Evolutionary conservation across 2,329 filamentous ascomycete genomes (phyloP).

Genomic region (Talaromyces pinophilus): DNA sequence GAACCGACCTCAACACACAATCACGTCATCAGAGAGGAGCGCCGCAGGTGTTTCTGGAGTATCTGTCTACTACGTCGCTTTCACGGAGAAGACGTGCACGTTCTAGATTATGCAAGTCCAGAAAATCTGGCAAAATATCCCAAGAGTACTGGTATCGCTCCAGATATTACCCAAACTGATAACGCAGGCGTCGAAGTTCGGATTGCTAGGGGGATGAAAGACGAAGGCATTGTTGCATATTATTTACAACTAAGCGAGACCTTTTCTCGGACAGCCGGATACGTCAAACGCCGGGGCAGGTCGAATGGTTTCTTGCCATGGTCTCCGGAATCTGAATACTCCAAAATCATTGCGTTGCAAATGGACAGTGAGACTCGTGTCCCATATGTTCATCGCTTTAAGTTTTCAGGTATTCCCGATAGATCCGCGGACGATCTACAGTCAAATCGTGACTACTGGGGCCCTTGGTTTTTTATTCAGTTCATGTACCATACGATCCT

Average conservation of each 20-base stretch:
- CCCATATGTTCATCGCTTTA: constrained; percentile 54
- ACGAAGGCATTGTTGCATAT: constrained; percentile 51
- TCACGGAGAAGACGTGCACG: constrained; percentile 46
- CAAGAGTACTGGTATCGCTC: constrained; percentile 37
- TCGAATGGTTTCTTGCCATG: constrained; percentile 49
- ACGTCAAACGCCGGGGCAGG: constrained; percentile 50
- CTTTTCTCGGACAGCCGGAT: constrained; percentile 52
- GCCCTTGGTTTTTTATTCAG: constrained; percentile 55
- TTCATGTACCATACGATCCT: constrained; percentile 57
- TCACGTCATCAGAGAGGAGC: constrained; percentile 34
- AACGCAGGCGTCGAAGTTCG: constrained; percentile 27
- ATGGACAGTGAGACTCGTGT: constrained; percentile 57
- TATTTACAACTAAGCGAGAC: constrained; percentile 50
- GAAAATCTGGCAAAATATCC: constrained; percentile 43
- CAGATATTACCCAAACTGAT: constrained; percentile 29
- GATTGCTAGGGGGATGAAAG: constrained; percentile 33
- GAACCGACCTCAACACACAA: constrained; percentile 33
- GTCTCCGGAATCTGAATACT: constrained; percentile 56
- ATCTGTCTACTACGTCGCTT: constrained; percentile 49
- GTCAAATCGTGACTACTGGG: constrained; percentile 54
- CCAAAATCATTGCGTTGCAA: constrained; percentile 52
- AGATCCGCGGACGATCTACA: constrained; percentile 47
- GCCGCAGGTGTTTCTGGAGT: constrained; percentile 46
- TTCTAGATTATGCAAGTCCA: constrained; percentile 39
- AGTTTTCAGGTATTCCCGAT: constrained; percentile 51